Percentiles rank a stretch among this genome's conserved stretches.
Evolutionary conservation across 164 flowering plant genomes (phyloP).

Genomic region (Magnolia officinalis): DNA sequence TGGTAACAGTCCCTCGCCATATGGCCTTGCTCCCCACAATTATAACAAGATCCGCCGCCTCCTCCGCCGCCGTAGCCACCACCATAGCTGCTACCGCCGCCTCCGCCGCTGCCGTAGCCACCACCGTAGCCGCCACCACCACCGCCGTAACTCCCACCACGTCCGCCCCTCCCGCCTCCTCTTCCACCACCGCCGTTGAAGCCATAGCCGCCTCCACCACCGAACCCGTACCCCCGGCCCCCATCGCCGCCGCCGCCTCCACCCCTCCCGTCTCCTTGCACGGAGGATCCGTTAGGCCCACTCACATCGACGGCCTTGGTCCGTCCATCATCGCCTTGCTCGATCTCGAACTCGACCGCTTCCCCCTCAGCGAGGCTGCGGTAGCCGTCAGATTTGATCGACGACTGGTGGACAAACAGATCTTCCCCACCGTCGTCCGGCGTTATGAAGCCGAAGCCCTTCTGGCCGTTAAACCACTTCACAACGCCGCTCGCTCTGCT

Average conservation of each 20-base stretch:
- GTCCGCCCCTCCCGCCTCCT: constrained; percentile 20
- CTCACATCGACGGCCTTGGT: constrained; percentile 84
- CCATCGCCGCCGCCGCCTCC: constrained; percentile 24
- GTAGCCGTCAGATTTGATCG: constrained; percentile 71
- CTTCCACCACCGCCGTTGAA: constrained; percentile 32
- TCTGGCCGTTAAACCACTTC: constrained; percentile 77
- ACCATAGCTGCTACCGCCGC: constrained; percentile 28
- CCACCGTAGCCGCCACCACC: constrained; percentile 18
- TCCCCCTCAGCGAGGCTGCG: constrained; percentile 75
- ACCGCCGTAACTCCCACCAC: constrained; percentile 21
- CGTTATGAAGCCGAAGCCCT: constrained; percentile 88
- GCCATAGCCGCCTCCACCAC: constrained; percentile 25
- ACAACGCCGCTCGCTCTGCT: constrained; percentile 45
- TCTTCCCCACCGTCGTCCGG: constrained; percentile 78
- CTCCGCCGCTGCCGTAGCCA: constrained; percentile 26
- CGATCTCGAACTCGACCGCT: constrained; percentile 62
- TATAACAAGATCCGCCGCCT: constrained; percentile 21
- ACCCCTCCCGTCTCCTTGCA: constrained; percentile 19
- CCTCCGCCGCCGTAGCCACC: constrained; percentile 34
- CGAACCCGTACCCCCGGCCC: constrained; percentile 24
- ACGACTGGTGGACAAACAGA: constrained; percentile 83
- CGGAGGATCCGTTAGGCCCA: constrained; percentile 56
- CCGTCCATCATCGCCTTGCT: constrained; percentile 46
- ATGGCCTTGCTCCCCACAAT: background rate
- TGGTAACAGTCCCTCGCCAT: constrained; percentile 24